A percentile compares a stretch with the other conserved stretches of the same genome.
These are phyloP conservation scores for Mycena citricolor DNA, from an alignment of 1,284 basidiomycete species.

Conservation along the genomic window DNA sequence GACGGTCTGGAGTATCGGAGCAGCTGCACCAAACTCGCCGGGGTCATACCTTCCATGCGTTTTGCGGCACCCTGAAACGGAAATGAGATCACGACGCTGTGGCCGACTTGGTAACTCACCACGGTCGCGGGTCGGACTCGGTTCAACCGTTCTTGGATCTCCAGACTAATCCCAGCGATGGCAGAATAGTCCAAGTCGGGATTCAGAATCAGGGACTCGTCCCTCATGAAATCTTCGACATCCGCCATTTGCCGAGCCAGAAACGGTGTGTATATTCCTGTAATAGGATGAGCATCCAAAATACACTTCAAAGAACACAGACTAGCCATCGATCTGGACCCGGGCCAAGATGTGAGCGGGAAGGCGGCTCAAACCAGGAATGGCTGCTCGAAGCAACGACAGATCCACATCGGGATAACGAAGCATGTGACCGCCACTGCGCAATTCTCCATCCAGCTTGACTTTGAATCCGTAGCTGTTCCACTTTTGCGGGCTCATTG, in stretches of 20 bases:
- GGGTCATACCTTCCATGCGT: constrained; percentile 87
- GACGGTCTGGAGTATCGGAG: constrained; percentile 62
- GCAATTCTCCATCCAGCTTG: constrained; percentile 56
- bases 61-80: constrained; percentile 71
- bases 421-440: constrained; percentile 77
- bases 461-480: constrained; percentile 52
- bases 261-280: constrained; percentile 62
- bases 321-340: constrained; percentile 76
- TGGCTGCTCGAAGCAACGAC: constrained; percentile 41
- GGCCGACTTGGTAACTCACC: constrained; percentile 41
- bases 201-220: constrained; percentile 73
- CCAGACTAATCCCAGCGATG: constrained; percentile 72
- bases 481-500: constrained; percentile 71
- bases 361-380: constrained; percentile 58
- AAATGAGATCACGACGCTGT: background rate
- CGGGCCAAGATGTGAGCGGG: constrained; percentile 57
- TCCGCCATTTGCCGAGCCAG: constrained; percentile 73
- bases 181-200: constrained; percentile 66
- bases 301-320: constrained; percentile 29
- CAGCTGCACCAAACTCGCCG: constrained; percentile 63
- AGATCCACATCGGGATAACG: constrained; percentile 61
- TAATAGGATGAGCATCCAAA: background rate
- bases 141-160: constrained; percentile 69
- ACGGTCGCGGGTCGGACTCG: constrained; percentile 67
- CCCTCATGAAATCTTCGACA: constrained; percentile 73